phyloP scores from a whole-genome alignment of 306 rosid species.

The Ormosia semicastrata region DNA sequence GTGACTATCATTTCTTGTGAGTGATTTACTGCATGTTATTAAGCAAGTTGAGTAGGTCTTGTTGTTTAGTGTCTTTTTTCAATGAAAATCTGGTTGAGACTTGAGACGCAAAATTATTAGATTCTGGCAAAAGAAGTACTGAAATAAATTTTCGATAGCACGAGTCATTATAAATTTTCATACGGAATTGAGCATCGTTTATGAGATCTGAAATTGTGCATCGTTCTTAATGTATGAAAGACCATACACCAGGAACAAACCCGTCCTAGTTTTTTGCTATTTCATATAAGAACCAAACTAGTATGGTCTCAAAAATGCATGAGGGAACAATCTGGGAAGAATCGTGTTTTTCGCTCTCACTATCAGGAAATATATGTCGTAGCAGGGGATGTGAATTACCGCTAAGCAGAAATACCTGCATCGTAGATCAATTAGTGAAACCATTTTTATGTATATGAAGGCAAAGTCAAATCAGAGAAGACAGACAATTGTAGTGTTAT shows the following conservation, averaged over 20 bases:
- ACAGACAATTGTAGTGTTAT: slow-evolving; percentile 14
- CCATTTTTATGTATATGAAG: background rate
- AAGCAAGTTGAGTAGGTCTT: too few species aligned
- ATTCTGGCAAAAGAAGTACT: too few species aligned
- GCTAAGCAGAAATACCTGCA: slow-evolving; percentile 75
- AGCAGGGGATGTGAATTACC: slow-evolving; percentile 66
- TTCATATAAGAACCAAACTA: slow-evolving; percentile 21
- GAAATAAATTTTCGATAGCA: background rate
- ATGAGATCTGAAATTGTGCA: background rate
- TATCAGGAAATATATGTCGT: slow-evolving; percentile 59
- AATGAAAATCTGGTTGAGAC: too few species aligned
- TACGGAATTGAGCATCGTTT: background rate
- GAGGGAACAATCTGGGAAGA: slow-evolving; percentile 60
- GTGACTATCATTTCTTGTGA: too few species aligned
- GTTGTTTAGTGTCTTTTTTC: too few species aligned
- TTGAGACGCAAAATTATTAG: too few species aligned
- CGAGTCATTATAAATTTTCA: background rate
- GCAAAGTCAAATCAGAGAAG: slow-evolving; percentile 18
- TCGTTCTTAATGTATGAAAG: background rate
- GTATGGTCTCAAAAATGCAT: slow-evolving; percentile 34
- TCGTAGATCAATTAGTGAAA: background rate
- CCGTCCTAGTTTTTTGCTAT: background rate
- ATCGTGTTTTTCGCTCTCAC: slow-evolving; percentile 52
- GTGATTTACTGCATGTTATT: too few species aligned
- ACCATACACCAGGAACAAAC: background rate